Percentiles rank a stretch among this genome's conserved stretches.
These are phyloP conservation scores for Aspergillus felis DNA, from an alignment of 2,329 filamentous ascomycete species.

Conservation along the genomic window DNA sequence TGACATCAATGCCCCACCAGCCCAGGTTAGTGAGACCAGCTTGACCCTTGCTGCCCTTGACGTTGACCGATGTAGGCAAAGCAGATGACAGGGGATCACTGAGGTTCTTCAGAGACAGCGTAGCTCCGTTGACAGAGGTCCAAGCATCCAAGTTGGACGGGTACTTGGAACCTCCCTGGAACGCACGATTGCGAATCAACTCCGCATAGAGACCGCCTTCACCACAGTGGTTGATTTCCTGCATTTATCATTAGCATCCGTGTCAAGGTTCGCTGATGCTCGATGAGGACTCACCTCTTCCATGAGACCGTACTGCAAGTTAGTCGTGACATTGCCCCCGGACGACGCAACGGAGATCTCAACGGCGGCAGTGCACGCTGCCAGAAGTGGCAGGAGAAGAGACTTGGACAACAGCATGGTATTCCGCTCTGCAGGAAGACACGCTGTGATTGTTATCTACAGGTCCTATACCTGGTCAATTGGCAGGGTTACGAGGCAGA, in stretches of 20 bases:
- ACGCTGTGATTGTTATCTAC: constrained; percentile 3
- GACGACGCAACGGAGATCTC: constrained; percentile 26
- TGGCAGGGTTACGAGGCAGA: neutral
- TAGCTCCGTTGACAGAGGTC: constrained; percentile 25
- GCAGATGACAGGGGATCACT: constrained; percentile 43
- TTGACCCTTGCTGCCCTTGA: constrained; percentile 39
- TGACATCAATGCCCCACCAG: constrained; percentile 52
- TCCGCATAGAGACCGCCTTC: constrained; percentile 35
- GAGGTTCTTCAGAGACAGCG: constrained; percentile 35
- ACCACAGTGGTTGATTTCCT: constrained; percentile 32
- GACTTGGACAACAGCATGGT: constrained; percentile 18
- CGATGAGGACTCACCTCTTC: constrained; percentile 22
- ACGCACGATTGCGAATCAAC: constrained; percentile 32
- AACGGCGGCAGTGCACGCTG: constrained; percentile 22
- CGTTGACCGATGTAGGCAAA: constrained; percentile 41
- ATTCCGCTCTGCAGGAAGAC: neutral
- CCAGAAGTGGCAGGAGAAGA: constrained; percentile 23
- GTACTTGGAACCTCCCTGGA: constrained; percentile 28
- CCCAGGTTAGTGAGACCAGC: constrained; percentile 49
- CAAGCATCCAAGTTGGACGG: constrained; percentile 30
- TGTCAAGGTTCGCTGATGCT: neutral
- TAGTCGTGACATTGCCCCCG: constrained; percentile 25
- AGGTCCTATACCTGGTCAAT: constrained; percentile 7
- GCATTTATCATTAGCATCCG: neutral
- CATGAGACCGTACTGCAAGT: constrained; percentile 29